Evolutionary conservation across 257 asterid species (phyloP).

Genomic region (Eustoma russellianum): DNA sequence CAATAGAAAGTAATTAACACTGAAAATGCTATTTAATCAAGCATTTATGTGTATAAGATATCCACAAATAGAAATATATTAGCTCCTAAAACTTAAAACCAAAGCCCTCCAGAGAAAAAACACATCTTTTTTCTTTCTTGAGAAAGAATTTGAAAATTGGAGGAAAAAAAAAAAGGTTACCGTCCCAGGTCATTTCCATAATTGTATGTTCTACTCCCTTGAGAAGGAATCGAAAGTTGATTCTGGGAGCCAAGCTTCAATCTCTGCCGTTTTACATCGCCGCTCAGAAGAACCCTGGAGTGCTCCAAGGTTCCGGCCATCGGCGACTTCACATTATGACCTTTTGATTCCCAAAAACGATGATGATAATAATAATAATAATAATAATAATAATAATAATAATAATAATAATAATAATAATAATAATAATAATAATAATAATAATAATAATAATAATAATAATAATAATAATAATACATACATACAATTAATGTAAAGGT

Average conservation of each 20-base stretch:
- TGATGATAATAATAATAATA: no score
- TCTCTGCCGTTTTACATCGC: constrained; percentile 59
- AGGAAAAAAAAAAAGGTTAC: constrained; percentile 15
- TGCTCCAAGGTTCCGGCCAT: constrained; percentile 40
- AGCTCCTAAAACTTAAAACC: no score
- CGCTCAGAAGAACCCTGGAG: constrained; percentile 35
- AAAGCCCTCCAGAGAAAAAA: no score
- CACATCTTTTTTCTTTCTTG: no score
- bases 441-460: no score
- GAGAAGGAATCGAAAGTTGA: constrained; percentile 12
- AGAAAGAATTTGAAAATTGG: no score
- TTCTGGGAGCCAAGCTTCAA: constrained; percentile 35
- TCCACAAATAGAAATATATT: no score
- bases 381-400: no score
- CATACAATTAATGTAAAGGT: no score
- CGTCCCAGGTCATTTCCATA: constrained; percentile 79
- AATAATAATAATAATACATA: no score
- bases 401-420: no score
- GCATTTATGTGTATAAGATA: not conserved
- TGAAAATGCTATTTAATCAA: not conserved
- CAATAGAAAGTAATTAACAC: not conserved
- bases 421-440: no score
- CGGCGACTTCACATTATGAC: constrained; percentile 28
- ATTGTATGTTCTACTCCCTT: constrained; percentile 39
- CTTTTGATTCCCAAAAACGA: constrained; percentile 21